Evolutionary conservation across 106 monocot species (phyloP).

Genomic region (Narthecium ossifragum): DNA sequence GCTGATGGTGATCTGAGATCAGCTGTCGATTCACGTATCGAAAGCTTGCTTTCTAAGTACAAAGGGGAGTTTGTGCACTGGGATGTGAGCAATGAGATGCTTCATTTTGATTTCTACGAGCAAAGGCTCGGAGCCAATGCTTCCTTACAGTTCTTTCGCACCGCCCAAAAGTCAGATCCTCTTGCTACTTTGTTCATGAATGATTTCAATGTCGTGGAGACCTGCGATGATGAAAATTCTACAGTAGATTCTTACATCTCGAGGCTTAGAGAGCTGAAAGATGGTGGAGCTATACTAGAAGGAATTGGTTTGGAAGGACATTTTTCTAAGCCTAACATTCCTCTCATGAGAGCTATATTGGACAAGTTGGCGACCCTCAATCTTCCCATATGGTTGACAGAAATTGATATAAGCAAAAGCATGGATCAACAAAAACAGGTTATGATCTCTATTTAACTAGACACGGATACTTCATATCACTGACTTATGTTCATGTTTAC

Average conservation of each 20-base stretch:
- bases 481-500: too few relatives aligned
- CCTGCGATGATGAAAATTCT: slow-evolving; percentile 65
- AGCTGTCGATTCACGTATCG: slow-evolving; percentile 65
- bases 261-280: slow-evolving; percentile 43
- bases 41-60: slow-evolving; percentile 66
- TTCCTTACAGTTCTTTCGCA: slow-evolving; percentile 57
- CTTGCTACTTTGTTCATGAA: slow-evolving; percentile 92
- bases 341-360: slow-evolving; percentile 68
- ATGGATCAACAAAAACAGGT: slow-evolving; percentile 63
- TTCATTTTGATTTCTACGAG: slow-evolving; percentile 95
- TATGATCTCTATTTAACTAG: not conserved
- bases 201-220: slow-evolving; percentile 91
- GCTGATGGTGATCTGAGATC: slow-evolving; percentile 38
- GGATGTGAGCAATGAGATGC: slow-evolving; percentile 98
- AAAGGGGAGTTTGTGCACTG: slow-evolving; percentile 91
- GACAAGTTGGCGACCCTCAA: slow-evolving; percentile 72
- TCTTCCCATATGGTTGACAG: slow-evolving; percentile 93
- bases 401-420: slow-evolving; percentile 76
- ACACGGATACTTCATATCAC: too few relatives aligned
- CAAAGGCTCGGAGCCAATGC: slow-evolving; percentile 60
- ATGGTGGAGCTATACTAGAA: slow-evolving; percentile 51
- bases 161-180: slow-evolving; percentile 57
- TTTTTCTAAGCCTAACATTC: slow-evolving; percentile 69
- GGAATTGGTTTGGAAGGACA: slow-evolving; percentile 91
- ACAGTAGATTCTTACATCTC: slow-evolving; percentile 64